Percentiles rank a stretch among this genome's conserved stretches.
Evolutionary conservation across 176 grass and related monocot species (phyloP).

Genomic region (Panicum miliaceum): DNA sequence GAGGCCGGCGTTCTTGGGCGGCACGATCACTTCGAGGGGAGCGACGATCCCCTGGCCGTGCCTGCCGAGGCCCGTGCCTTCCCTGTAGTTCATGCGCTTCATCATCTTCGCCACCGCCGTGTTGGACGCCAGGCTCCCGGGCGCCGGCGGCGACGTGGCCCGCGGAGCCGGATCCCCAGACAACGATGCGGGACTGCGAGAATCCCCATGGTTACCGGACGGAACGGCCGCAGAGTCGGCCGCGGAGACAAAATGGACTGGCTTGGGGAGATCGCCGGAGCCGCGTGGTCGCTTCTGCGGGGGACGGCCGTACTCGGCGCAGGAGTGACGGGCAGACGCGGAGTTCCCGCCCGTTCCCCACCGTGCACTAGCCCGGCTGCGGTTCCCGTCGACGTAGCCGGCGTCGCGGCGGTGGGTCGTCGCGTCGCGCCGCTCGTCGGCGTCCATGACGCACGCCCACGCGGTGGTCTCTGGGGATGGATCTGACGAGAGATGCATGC

Average conservation of each 20-base stretch:
- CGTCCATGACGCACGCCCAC: not conserved
- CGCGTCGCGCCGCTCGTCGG: not conserved
- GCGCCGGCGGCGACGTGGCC: not conserved
- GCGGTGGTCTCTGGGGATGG: not conserved
- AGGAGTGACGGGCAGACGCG: not conserved
- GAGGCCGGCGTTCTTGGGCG: conserved; percentile 53
- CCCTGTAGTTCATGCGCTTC: conserved; percentile 68
- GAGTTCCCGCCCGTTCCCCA: not conserved
- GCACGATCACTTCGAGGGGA: conserved; percentile 38
- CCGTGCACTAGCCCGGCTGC: not conserved
- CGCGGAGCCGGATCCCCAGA: not conserved
- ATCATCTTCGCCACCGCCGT: conserved; percentile 47
- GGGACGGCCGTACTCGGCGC: not conserved
- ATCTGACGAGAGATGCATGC: not conserved
- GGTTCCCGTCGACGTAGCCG: not conserved
- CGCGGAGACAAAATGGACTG: conserved; percentile 41
- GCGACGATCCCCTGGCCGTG: conserved; percentile 67
- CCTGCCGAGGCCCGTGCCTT: conserved; percentile 68
- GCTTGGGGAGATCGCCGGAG: conserved; percentile 42
- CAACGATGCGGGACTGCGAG: not conserved
- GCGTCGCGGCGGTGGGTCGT: not conserved
- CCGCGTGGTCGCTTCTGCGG: conserved; percentile 26
- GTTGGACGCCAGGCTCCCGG: conserved; percentile 39
- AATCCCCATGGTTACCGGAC: not conserved
- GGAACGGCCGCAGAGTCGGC: not conserved